Evolutionary conservation across 2,329 filamentous ascomycete species (phyloP).

Genomic region (Tympanopsis confertula): DNA sequence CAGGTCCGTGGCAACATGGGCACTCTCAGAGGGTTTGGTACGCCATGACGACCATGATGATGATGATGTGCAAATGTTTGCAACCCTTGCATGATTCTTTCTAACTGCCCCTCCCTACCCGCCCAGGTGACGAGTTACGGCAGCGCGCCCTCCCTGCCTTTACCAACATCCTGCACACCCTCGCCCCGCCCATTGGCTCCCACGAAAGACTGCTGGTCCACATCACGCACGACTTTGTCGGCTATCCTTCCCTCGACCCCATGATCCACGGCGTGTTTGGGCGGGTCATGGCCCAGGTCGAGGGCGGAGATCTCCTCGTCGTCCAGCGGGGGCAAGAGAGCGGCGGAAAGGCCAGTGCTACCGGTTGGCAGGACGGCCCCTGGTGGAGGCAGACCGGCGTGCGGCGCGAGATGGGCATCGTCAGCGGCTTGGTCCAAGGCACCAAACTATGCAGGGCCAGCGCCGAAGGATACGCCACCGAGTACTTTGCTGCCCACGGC

Average conservation of each 20-base stretch:
- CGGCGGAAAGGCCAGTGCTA: conserved; percentile 37
- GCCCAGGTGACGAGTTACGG: conserved; percentile 70
- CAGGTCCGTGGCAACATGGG: conserved; percentile 85
- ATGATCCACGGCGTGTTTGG: conserved; percentile 85
- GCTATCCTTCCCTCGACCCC: conserved; percentile 88
- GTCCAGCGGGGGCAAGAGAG: conserved; percentile 84
- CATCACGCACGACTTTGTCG: conserved; percentile 88
- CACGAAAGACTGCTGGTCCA: conserved; percentile 96
- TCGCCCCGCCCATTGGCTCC: conserved; percentile 89
- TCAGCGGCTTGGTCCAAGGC: conserved; percentile 73
- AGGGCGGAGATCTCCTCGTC: conserved; percentile 88
- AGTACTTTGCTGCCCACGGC: conserved; percentile 70
- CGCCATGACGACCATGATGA: conserved; percentile 1
- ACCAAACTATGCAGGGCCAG: conserved; percentile 83
- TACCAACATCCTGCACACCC: conserved; percentile 84
- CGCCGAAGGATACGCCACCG: conserved; percentile 75
- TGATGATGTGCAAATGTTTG: background rate
- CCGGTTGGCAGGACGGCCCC: conserved; percentile 83
- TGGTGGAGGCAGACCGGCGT: conserved; percentile 76
- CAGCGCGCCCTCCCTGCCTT: conserved; percentile 87
- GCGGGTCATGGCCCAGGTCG: conserved; percentile 96
- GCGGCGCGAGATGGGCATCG: conserved; percentile 65
- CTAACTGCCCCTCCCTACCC: conserved; percentile 4
- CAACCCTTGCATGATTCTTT: conserved; percentile 1
- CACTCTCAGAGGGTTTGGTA: conserved; percentile 63